Evolutionary conservation across 1,284 basidiomycete genomes (phyloP).

Genomic region (Cutaneotrichosporon spelunceum): DNA sequence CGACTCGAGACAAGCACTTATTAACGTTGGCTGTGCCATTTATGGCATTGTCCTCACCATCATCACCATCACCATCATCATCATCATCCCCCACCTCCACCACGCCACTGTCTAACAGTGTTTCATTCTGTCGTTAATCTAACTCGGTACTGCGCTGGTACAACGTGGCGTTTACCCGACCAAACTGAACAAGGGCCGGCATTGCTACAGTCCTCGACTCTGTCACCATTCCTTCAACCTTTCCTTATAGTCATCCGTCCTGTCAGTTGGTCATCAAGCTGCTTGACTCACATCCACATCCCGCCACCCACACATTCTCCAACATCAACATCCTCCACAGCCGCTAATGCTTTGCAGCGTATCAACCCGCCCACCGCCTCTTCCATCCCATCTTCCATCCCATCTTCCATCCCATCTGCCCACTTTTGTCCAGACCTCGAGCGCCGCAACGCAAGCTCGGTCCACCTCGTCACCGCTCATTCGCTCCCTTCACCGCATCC

Average conservation of each 20-base stretch:
- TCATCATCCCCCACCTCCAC: too few relatives aligned
- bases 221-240: too few relatives aligned
- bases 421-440: not conserved
- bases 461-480: constrained; percentile 12
- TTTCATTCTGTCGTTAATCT: too few relatives aligned
- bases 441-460: not conserved
- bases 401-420: not conserved
- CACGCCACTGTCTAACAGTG: too few relatives aligned
- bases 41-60: too few relatives aligned
- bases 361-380: constrained; percentile 4
- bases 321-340: not conserved
- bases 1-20: too few relatives aligned
- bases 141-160: too few relatives aligned
- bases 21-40: too few relatives aligned
- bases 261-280: not conserved
- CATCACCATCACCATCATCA: too few relatives aligned
- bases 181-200: too few relatives aligned
- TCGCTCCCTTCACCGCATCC: constrained; percentile 4
- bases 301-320: not conserved
- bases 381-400: not conserved
- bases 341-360: constrained; percentile 9
- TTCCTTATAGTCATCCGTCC: not conserved
- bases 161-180: too few relatives aligned
- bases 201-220: too few relatives aligned
- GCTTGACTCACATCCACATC: not conserved